Evolutionary conservation across 1,139 yeast species (phyloP).

Genomic region (Meyerozyma athensensis): DNA sequence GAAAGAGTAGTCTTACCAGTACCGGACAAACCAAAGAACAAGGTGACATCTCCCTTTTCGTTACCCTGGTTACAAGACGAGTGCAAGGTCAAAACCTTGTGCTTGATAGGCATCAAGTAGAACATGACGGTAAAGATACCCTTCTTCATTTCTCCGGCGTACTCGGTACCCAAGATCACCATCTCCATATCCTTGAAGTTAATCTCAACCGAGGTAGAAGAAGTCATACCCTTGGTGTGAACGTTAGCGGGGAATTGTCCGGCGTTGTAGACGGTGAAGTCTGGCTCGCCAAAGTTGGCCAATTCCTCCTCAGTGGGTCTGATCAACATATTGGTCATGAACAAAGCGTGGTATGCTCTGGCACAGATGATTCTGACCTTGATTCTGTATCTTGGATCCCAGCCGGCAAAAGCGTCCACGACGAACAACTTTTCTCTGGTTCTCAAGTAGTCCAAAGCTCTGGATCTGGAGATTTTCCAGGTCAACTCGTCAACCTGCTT

Average conservation of each 20-base stretch:
- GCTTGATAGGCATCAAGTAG: slow-evolving; percentile 95
- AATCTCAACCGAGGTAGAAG: slow-evolving; percentile 91
- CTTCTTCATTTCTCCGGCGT: slow-evolving; percentile 99
- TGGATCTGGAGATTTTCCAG: slow-evolving; percentile 93
- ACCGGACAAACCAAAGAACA: slow-evolving; percentile 96
- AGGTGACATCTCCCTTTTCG: slow-evolving; percentile 72
- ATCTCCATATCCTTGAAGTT: slow-evolving; percentile 98
- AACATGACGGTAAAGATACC: slow-evolving; percentile 99
- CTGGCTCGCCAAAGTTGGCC: slow-evolving; percentile 91
- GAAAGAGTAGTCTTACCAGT: slow-evolving; percentile 97
- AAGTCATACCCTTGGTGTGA: slow-evolving; percentile 96
- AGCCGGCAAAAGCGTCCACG: slow-evolving; percentile 96
- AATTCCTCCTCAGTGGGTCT: slow-evolving; percentile 91
- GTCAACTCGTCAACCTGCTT: slow-evolving; percentile 91
- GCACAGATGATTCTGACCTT: slow-evolving; percentile 97
- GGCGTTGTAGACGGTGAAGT: slow-evolving; percentile 96
- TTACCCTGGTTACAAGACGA: slow-evolving; percentile 92
- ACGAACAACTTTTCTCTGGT: slow-evolving; percentile 93
- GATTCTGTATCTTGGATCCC: slow-evolving; percentile 98
- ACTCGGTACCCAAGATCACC: slow-evolving; percentile 97
- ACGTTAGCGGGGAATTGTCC: slow-evolving; percentile 99
- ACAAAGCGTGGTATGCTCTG: slow-evolving; percentile 96
- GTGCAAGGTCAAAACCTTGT: slow-evolving; percentile 88
- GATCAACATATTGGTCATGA: slow-evolving; percentile 97
- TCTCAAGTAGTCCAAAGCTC: slow-evolving; percentile 95